Evolutionary conservation across 139 green algal genomes (phyloP).

Genomic region (Chlamydomonas applanata): DNA sequence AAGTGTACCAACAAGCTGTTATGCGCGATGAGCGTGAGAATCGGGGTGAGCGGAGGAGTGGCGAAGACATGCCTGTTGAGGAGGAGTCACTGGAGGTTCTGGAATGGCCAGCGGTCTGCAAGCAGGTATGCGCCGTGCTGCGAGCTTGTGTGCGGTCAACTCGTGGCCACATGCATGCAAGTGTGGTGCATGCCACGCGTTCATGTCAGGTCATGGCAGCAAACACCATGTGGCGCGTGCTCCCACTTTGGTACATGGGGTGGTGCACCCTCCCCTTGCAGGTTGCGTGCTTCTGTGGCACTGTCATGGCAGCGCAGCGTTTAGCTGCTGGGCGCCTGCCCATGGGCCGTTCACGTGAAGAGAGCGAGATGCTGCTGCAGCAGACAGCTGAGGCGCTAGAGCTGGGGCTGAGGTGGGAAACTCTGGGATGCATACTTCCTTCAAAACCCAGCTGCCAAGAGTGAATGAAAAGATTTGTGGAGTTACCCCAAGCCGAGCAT

Average conservation of each 20-base stretch:
- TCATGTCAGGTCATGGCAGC: no score
- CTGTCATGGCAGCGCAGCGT: conserved; percentile 58
- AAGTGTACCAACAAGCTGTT: no score
- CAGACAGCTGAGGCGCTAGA: conserved; percentile 68
- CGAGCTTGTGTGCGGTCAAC: background rate
- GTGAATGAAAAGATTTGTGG: no score
- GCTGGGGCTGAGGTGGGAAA: conserved; percentile 31
- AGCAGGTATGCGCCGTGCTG: conserved; percentile 18
- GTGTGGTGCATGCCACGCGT: background rate
- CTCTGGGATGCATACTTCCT: background rate
- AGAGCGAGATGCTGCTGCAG: conserved; percentile 67
- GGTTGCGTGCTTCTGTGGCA: conserved; percentile 74
- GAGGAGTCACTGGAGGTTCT: conserved; percentile 59
- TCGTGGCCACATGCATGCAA: background rate
- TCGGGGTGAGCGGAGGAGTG: no score
- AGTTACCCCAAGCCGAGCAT: no score
- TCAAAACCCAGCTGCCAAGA: background rate
- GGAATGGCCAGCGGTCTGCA: conserved; percentile 70
- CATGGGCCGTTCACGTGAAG: conserved; percentile 41
- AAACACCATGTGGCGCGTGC: no score
- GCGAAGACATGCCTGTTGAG: no score
- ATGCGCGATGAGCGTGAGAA: no score
- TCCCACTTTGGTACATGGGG: no score
- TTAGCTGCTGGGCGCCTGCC: conserved; percentile 30
- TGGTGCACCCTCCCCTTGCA: conserved; percentile 28